Base-by-base conservation (phyloP, 148 eudicot genomes). In the Nyssa sinensis region DNA sequence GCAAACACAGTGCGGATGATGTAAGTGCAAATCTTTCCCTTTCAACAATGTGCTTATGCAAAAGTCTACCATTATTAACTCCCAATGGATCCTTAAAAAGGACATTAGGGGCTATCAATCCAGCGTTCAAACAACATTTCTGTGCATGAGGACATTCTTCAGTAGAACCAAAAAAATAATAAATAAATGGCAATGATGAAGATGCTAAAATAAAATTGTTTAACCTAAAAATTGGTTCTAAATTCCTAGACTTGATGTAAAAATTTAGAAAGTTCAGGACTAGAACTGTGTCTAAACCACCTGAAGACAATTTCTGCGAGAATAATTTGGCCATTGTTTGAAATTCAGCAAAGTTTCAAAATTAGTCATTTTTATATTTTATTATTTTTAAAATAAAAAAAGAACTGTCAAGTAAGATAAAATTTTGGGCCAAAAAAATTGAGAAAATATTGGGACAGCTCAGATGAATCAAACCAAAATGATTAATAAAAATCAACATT, bases 1-100 rank as follows among this genome's bases (percentile, higher is more conserved):
- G 85, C 65, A 81, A 74, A 32, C 37, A 75, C 39, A 74, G 62
- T 6, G 27, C 19, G 10, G 25, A 41, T 74, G 53, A 23, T 29
- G 62, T n/a, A 29, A 24, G n/a, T 23, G 25, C 13, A 61, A 75
- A 10, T 28, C 35, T 25, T 10, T 8, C 21, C 23, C 27, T 31
- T 72, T 69, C 82, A 77, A 23, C 28, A 24, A 78, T 53, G 37
- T 77, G 71, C 72, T 53, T 72, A 13, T 62, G 62, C 76, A 69
- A 80, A 77, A 77, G 78, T n/a, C 37, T 21, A 27, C 21, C 41
- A 44, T 19, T 62, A 60, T 23, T 27, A 35, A 64, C 55, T 17
- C 25, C 27, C 30, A 47, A 19, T 37, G 4, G 17, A 72, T 39
- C 44, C 21, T 33, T 58, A 13, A 58, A 11, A n/a, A 21, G 21